Evolutionary conservation across 1,284 basidiomycete genomes (phyloP).

Genomic region (Austroboletus novae-zelandiae): DNA sequence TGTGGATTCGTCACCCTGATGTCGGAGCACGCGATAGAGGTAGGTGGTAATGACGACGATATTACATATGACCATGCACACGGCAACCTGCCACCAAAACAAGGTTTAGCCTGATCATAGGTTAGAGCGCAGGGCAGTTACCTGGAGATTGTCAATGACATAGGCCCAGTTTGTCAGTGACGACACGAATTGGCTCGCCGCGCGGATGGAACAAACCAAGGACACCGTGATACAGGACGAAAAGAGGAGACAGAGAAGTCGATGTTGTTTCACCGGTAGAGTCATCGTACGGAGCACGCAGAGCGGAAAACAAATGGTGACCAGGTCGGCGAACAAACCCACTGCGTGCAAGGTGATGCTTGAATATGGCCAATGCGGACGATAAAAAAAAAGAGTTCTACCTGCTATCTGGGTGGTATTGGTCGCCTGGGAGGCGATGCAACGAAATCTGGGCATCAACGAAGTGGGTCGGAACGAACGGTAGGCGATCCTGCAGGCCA

Average conservation of each 20-base stretch:
- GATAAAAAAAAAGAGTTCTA: not conserved
- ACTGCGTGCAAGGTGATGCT: not conserved
- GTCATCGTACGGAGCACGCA: slow-evolving; percentile 15
- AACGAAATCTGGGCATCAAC: not conserved
- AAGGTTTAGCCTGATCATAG: too few species aligned
- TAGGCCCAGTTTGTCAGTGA: not conserved
- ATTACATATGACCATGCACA: slow-evolving; percentile 18
- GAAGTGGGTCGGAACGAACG: not conserved
- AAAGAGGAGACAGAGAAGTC: slow-evolving; percentile 19
- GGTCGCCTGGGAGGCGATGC: not conserved
- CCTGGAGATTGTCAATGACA: slow-evolving; percentile 16
- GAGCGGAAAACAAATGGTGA: slow-evolving; percentile 10
- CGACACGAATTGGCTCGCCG: slow-evolving; percentile 1
- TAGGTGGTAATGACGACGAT: slow-evolving; percentile 19
- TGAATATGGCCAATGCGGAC: not conserved
- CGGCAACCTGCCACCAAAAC: slow-evolving; percentile 7
- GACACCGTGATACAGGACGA: slow-evolving; percentile 10
- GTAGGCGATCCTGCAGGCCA: not conserved
- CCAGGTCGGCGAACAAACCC: not conserved
- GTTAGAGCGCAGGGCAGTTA: not conserved
- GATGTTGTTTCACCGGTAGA: slow-evolving; percentile 9
- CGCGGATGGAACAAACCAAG: slow-evolving; percentile 5
- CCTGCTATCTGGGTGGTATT: slow-evolving; percentile 3
- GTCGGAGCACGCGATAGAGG: slow-evolving; percentile 14
- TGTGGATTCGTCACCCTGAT: not conserved